Percentiles rank a stretch among this genome's conserved stretches.
These are phyloP conservation scores for Triticum dicoccoides DNA, from an alignment of 176 grass and related monocot genomes.

Conservation along the genomic window DNA sequence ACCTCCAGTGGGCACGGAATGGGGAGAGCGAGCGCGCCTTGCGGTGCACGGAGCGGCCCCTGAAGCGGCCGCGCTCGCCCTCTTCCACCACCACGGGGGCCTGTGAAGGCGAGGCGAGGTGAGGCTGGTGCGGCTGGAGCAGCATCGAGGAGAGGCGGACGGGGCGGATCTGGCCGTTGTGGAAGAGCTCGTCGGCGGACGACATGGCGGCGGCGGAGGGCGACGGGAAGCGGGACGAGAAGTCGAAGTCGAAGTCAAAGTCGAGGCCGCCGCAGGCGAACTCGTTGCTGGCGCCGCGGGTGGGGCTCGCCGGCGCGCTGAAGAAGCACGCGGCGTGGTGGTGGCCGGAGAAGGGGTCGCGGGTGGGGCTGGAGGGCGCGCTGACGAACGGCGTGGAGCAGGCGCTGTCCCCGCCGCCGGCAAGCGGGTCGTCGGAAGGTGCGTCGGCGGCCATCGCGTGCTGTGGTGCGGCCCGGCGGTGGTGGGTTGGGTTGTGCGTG, in stretches of 20 bases:
- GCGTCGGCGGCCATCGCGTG: neutral
- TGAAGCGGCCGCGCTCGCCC: slow-evolving; percentile 37
- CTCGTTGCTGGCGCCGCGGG: slow-evolving; percentile 7
- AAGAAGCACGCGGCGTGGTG: slow-evolving; percentile 61
- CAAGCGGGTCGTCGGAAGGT: neutral
- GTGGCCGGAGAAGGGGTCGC: slow-evolving; percentile 5
- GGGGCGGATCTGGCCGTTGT: slow-evolving; percentile 87
- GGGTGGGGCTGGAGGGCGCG: slow-evolving; percentile 63
- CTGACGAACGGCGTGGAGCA: slow-evolving; percentile 75
- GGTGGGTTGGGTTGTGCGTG: neutral
- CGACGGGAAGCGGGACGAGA: slow-evolving; percentile 51
- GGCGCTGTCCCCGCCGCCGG: slow-evolving; percentile 23
- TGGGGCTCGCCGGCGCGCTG: slow-evolving; percentile 89
- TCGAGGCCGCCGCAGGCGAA: slow-evolving; percentile 19
- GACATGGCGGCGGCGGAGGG: slow-evolving; percentile 59
- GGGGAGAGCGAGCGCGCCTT: slow-evolving; percentile 78
- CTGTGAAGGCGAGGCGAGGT: neutral
- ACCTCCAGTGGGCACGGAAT: slow-evolving; percentile 51
- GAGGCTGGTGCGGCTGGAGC: slow-evolving; percentile 32
- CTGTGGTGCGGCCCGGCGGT: neutral
- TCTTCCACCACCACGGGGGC: accelerated
- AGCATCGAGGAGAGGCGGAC: slow-evolving; percentile 45
- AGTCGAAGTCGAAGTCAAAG: slow-evolving; percentile 73
- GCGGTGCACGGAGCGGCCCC: slow-evolving; percentile 46
- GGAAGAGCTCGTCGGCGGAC: slow-evolving; percentile 88